These are phyloP conservation scores for Rhodotorula mucilaginosa DNA, from an alignment of 1,284 basidiomycete species.

Conservation along the genomic window DNA sequence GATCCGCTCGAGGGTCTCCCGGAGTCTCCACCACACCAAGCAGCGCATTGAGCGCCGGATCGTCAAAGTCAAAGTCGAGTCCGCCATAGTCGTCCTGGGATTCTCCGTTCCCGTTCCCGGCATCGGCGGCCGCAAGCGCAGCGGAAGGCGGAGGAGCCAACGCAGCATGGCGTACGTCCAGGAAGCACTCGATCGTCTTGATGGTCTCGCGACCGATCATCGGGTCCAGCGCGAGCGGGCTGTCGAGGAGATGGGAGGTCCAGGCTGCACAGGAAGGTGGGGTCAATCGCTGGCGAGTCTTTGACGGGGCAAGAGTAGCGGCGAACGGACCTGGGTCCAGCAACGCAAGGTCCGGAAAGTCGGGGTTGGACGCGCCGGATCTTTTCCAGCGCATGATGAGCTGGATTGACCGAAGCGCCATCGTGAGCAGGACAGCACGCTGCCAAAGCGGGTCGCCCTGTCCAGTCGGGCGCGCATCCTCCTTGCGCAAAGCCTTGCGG, in stretches of 20 bases:
- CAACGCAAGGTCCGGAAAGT: conserved; percentile 67
- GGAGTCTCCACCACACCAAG: conserved; percentile 49
- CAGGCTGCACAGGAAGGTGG: conserved; percentile 55
- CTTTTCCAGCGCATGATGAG: conserved; percentile 12
- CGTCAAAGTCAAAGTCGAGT: conserved; percentile 57
- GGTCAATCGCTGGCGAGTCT: conserved; percentile 9
- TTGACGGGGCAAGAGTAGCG: no score
- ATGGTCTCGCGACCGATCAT: conserved; percentile 61
- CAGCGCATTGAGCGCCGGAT: conserved; percentile 59
- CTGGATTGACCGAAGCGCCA: conserved; percentile 32
- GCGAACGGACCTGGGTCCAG: conserved; percentile 58
- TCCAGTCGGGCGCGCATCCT: neutral
- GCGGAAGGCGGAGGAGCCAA: conserved; percentile 49
- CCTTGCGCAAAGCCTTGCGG: conserved; percentile 20
- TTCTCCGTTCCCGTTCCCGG: conserved; percentile 52
- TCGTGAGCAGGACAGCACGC: conserved; percentile 28
- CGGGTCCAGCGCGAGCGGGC: conserved; percentile 55
- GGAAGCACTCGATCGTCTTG: conserved; percentile 62
- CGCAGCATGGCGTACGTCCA: conserved; percentile 60
- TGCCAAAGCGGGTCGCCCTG: conserved; percentile 25
- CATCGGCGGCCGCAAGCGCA: neutral
- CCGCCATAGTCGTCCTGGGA: conserved; percentile 67
- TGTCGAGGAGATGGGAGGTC: conserved; percentile 62
- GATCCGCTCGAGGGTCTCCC: conserved; percentile 7
- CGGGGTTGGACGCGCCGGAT: neutral